Evolutionary conservation across 495 filamentous ascomycete genomes (phyloP).

Genomic region (Neurospora intermedia): DNA sequence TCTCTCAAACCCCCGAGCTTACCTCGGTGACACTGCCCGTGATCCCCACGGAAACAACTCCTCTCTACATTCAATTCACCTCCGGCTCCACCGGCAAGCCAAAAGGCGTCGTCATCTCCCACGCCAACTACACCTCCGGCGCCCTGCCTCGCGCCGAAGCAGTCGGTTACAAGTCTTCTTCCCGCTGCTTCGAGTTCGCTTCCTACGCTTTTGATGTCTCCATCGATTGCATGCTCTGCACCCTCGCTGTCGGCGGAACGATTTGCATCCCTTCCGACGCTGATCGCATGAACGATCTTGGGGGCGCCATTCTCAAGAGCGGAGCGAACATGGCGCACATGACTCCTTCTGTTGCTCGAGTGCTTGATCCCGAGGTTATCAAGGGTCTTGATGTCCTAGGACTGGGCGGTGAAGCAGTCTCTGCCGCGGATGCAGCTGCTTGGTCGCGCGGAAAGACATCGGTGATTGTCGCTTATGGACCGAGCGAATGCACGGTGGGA

Average conservation of each 20-base stretch:
- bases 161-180: conserved; percentile 27
- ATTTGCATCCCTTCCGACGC: conserved; percentile 52
- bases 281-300: conserved; percentile 33
- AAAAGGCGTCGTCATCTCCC: conserved; percentile 35
- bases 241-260: conserved; percentile 45
- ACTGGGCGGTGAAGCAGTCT: conserved; percentile 32
- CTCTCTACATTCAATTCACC: conserved; percentile 36
- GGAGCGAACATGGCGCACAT: conserved; percentile 33
- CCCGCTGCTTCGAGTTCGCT: conserved; percentile 39
- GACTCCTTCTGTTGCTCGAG: conserved; percentile 45
- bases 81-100: conserved; percentile 40
- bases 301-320: conserved; percentile 25
- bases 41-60: conserved; percentile 16
- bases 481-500: conserved; percentile 42
- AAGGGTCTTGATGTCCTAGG: conserved; percentile 28
- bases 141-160: conserved; percentile 28
- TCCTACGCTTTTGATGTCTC: conserved; percentile 43
- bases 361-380: conserved; percentile 32
- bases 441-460: conserved; percentile 26
- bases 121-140: conserved; percentile 32
- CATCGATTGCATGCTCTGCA: conserved; percentile 40
- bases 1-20: neutral
- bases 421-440: conserved; percentile 22
- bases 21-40: neutral
- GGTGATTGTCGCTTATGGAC: conserved; percentile 49